Base-by-base conservation (phyloP, 202 grass and related monocot species). In the Digitaria exilis region DNA sequence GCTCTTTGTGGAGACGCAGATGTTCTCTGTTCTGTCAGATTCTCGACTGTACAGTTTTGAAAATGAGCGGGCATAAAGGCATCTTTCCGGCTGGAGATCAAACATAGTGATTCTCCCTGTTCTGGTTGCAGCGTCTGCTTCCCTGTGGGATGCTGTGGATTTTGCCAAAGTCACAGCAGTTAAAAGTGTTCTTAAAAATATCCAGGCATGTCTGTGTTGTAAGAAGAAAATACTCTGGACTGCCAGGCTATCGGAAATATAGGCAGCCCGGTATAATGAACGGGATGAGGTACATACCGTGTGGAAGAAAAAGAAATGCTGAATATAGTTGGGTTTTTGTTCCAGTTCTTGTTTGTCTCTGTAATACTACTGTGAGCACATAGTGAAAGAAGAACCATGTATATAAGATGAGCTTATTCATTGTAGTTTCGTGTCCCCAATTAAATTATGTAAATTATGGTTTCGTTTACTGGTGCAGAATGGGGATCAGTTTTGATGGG, bases 1-100 rank as follows among this genome's bases (percentile, higher is more conserved):
- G 94, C 89, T 97, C 68, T 97, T 97, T 69, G 80, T 89, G 69
- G 94, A 97, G 65, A 97, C 94, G 22, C 94, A 97, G 77, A 71
- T 97, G 86, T 97, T 97, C 69, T 91, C 91, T 32, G 94, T 94
- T 59, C 87, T 93, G 30, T 93, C 94, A 32, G 94, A 97, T 84
- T 97, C 87, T 66, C 84, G 91, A 63, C 89, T 93, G 58, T 87
- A 82, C 19, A 88, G 63, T 61, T 97, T 91, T 54, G 91, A 97
- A 83, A 87, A 87, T 75, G 91, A 94, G 75, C 73, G 30, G 4
- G 48, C 81, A 30, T 87, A 67, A 82, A 42, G 35, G 24, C 52
- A 25, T 52, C 39, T 62, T 61, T 83, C 64, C 34, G 56, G 21
- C 52, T 83, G 60, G 51, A 63, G 34, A 75, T 63, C 26, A 70